A percentile compares a stretch with the other conserved stretches of the same genome.
Conservation (phyloP, 129 eudicot genomes). For the Saposhnikovia divaricata region DNA sequence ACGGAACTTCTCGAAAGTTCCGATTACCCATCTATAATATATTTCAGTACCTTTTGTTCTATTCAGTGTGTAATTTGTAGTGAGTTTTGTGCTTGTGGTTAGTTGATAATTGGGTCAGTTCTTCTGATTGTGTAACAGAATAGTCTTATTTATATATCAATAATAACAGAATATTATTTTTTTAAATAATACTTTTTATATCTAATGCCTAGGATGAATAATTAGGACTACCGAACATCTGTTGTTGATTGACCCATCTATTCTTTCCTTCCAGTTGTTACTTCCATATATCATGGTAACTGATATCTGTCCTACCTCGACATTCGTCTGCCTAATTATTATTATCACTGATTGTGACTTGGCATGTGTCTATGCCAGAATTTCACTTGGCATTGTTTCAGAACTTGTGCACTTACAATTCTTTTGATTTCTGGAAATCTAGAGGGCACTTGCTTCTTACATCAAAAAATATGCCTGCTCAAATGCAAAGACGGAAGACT, state of each 20-base stretch:
- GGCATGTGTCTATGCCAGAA: background rate
- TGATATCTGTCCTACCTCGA: background rate
- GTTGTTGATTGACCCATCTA: background rate
- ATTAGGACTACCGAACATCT: background rate
- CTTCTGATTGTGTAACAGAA: background rate
- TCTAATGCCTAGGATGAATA: background rate
- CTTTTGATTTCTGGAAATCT: background rate
- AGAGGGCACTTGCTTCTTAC: slow-evolving; percentile 92
- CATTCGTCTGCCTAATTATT: background rate
- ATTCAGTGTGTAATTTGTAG: too few species aligned
- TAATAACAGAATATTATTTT: too few species aligned
- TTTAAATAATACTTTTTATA: background rate
- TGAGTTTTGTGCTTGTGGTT: too few species aligned
- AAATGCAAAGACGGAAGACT: slow-evolving; percentile 96
- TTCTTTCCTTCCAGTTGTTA: background rate
- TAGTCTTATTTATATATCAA: too few species aligned
- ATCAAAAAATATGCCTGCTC: slow-evolving; percentile 77
- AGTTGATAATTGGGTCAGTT: too few species aligned
- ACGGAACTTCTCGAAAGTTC: too few species aligned
- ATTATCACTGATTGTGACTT: background rate
- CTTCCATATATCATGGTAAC: background rate
- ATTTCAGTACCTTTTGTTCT: too few species aligned
- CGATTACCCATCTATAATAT: too few species aligned
- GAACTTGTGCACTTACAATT: background rate
- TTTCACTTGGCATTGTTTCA: background rate